Evolutionary conservation across 345 rosid species (phyloP).

Genomic region (Boechera divaricarpa): DNA sequence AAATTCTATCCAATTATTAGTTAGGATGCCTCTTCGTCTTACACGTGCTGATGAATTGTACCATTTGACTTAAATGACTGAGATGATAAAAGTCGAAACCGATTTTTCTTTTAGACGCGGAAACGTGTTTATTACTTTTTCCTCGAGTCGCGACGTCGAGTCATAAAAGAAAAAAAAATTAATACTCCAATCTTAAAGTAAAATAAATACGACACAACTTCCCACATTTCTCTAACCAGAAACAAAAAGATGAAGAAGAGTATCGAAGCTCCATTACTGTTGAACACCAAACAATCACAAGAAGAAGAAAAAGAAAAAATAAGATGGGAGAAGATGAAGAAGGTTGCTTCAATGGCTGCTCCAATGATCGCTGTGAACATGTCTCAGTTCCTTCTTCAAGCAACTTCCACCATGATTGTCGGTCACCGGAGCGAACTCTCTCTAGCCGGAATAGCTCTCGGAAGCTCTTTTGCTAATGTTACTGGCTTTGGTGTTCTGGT

Average conservation of each 20-base stretch:
- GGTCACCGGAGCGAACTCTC: constrained; percentile 44
- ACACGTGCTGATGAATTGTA: neutral
- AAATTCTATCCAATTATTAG: neutral
- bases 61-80: neutral
- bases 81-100: constrained; percentile 26
- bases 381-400: constrained; percentile 44
- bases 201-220: constrained; percentile 24
- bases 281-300: constrained; percentile 21
- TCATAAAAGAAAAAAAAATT: neutral
- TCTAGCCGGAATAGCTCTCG: constrained; percentile 45
- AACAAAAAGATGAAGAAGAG: constrained; percentile 11
- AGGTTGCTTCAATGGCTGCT: constrained; percentile 47
- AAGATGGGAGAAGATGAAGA: constrained; percentile 45
- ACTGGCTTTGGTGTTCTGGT: constrained; percentile 47
- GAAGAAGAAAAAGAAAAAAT: constrained; percentile 27
- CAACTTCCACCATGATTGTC: constrained; percentile 42
- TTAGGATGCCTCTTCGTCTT: neutral
- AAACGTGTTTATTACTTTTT: neutral
- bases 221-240: constrained; percentile 9
- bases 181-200: neutral
- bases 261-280: constrained; percentile 34
- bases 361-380: constrained; percentile 47
- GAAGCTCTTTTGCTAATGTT: constrained; percentile 45
- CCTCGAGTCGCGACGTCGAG: neutral
- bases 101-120: constrained; percentile 16